Percentiles rank a stretch among this genome's conserved stretches.
phyloP scores from a whole-genome alignment of 352 stramenopile species.

The Elongisporangium prolatum region DNA sequence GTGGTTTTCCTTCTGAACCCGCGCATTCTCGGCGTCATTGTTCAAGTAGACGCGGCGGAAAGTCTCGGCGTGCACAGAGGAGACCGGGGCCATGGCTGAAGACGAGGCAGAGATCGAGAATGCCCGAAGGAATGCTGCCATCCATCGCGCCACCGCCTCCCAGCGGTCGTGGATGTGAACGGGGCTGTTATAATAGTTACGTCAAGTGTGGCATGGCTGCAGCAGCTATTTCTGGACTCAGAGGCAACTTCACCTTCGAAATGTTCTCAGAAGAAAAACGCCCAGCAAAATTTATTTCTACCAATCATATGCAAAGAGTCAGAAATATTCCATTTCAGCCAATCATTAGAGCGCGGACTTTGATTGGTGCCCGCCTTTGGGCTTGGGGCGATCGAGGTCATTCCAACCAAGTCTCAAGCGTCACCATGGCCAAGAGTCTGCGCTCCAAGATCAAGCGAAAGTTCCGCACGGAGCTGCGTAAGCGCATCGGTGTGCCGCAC shows the following conservation, averaged over 20 bases:
- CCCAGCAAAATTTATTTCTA: background rate
- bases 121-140: background rate
- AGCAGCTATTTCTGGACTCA: background rate
- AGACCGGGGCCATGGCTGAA: background rate
- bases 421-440: conserved; percentile 83
- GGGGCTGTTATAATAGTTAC: background rate
- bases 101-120: background rate
- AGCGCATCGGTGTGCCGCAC: conserved; percentile 77
- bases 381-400: background rate
- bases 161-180: background rate
- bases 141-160: background rate
- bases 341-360: background rate
- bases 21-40: conserved; percentile 59
- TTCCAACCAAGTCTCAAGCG: background rate
- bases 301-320: background rate
- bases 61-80: conserved; percentile 8
- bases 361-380: background rate
- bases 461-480: conserved; percentile 83
- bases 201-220: background rate
- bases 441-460: conserved; percentile 89
- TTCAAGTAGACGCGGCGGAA: conserved; percentile 57
- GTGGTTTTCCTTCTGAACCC: conserved; percentile 24
- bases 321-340: background rate
- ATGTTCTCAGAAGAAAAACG: background rate
- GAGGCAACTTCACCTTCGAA: background rate